Evolutionary conservation across 2,329 filamentous ascomycete genomes (phyloP).

Genomic region (Colletotrichum plurivorum): DNA sequence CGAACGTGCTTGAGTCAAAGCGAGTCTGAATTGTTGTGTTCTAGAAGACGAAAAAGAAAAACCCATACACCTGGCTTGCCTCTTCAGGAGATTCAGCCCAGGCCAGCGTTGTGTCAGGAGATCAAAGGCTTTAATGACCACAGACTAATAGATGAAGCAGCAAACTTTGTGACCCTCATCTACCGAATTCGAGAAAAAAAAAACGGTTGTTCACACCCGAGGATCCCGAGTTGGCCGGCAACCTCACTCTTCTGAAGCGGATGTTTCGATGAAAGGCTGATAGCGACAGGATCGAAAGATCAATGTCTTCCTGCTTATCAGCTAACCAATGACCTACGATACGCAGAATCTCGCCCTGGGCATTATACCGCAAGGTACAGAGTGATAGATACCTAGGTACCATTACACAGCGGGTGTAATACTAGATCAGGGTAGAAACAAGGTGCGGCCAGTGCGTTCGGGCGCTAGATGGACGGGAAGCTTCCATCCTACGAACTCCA

Average conservation of each 20-base stretch:
- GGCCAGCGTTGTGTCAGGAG: constrained; percentile 1
- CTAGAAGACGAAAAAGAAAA: constrained; percentile 1
- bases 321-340: constrained; percentile 1
- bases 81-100: constrained; percentile 13
- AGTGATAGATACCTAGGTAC: background rate
- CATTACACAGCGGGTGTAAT: background rate
- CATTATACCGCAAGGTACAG: background rate
- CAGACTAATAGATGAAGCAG: background rate
- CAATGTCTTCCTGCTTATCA: constrained; percentile 9
- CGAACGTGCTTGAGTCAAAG: constrained; percentile 29
- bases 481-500: constrained; percentile 27
- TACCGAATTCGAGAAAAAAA: no score
- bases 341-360: background rate
- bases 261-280: no score
- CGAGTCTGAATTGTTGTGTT: constrained; percentile 8
- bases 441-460: constrained; percentile 40
- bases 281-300: no score
- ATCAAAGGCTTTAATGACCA: constrained; percentile 4
- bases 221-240: no score
- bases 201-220: no score
- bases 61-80: background rate
- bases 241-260: no score
- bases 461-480: constrained; percentile 29
- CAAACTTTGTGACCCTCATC: no score
- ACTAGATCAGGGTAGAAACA: constrained; percentile 22